Percentiles rank a stretch among this genome's conserved stretches.
Conservation (phyloP, 2,329 filamentous ascomycete genomes). For the Dactylellina leptospora region DNA sequence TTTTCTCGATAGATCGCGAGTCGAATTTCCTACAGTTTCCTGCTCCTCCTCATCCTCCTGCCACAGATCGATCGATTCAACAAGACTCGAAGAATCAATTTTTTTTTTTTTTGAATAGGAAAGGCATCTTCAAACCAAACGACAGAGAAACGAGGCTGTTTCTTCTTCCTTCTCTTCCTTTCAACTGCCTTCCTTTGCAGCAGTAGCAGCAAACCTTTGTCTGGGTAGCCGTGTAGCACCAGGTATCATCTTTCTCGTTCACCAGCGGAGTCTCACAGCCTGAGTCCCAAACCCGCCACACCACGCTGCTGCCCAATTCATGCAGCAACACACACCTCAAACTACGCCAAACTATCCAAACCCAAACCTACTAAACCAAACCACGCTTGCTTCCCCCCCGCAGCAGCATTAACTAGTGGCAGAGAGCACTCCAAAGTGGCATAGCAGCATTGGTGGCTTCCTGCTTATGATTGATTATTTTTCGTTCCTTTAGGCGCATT, state of each 20-base stretch:
- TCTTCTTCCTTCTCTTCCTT: constrained; percentile 22
- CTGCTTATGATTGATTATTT: constrained; percentile 28
- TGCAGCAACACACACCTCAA: constrained; percentile 44
- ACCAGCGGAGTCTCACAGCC: constrained; percentile 29
- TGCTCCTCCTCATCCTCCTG: neutral
- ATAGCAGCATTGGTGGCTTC: constrained; percentile 1
- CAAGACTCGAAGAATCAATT: neutral
- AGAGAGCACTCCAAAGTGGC: too few species aligned
- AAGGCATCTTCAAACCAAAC: neutral
- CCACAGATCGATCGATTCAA: neutral
- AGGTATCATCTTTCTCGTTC: too few species aligned
- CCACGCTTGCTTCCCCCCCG: neutral
- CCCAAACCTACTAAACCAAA: neutral
- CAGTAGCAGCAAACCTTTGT: constrained; percentile 6
- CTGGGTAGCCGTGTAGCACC: too few species aligned
- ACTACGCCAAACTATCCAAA: too few species aligned
- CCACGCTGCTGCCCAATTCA: constrained; percentile 12
- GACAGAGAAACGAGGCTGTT: neutral
- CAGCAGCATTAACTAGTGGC: neutral
- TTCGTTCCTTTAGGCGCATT: constrained; percentile 11
- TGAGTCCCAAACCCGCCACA: constrained; percentile 44
- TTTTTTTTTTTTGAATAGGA: neutral
- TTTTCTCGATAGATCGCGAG: too few species aligned
- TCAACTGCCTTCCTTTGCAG: constrained; percentile 9
- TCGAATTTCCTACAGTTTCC: neutral